Percentiles rank a stretch among this genome's conserved stretches.
These are phyloP conservation scores for Penicillium sp. DNA, from an alignment of 2,329 filamentous ascomycete species.

Conservation along the genomic window DNA sequence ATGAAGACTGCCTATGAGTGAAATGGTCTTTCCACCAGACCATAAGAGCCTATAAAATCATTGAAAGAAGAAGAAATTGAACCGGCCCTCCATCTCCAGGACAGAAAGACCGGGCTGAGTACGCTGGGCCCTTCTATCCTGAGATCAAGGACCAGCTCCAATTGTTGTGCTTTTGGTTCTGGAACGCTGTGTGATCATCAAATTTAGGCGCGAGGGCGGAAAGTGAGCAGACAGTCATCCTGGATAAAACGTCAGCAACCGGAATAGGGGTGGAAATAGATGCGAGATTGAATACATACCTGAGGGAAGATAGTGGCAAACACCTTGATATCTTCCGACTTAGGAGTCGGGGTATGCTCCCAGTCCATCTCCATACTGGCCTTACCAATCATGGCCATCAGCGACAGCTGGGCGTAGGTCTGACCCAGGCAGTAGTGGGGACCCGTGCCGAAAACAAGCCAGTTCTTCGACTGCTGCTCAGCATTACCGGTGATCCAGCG, in stretches of 20 bases:
- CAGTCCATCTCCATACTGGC: constrained; percentile 81
- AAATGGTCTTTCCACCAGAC: constrained; percentile 5
- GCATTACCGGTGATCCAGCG: constrained; percentile 87
- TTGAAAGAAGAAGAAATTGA: constrained; percentile 11
- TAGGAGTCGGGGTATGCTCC: constrained; percentile 76
- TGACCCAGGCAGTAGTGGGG: constrained; percentile 96
- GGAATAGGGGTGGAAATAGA: constrained; percentile 9
- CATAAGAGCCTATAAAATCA: constrained; percentile 10
- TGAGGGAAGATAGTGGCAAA: constrained; percentile 97
- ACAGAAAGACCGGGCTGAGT: constrained; percentile 17
- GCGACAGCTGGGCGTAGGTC: constrained; percentile 80
- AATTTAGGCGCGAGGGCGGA: constrained; percentile 46
- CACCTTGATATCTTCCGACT: constrained; percentile 92
- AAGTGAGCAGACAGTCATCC: constrained; percentile 79
- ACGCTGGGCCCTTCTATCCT: constrained; percentile 17
- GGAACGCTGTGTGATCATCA: too few species aligned
- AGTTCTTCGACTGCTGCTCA: constrained; percentile 91
- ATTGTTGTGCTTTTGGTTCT: constrained; percentile 13
- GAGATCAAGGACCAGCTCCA: constrained; percentile 14
- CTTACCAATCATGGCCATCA: constrained; percentile 86
- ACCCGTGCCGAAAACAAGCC: constrained; percentile 89
- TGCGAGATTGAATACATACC: constrained; percentile 47
- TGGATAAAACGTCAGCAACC: constrained; percentile 36
- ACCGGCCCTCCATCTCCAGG: constrained; percentile 20
- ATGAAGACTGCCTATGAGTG: neutral